Evolutionary conservation across 176 grass and related monocot species (phyloP), one percentile per base, ranked within the genome.

Genomic region (Lolium multiflorum): DNA sequence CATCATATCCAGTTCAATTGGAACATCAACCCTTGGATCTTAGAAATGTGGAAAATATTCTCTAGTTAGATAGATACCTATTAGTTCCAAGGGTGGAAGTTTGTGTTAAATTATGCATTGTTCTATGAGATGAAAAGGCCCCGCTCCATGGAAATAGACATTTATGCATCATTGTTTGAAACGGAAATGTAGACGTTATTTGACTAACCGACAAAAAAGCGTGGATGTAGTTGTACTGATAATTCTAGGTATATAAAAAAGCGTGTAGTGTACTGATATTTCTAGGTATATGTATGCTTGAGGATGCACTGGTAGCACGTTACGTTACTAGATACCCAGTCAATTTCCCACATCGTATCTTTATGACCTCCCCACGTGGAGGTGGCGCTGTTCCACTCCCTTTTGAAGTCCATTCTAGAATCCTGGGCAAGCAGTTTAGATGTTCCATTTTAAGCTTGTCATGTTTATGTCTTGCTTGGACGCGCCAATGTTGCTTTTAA

Each of bases 371-470:
- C 15, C 13, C 15, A 4, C 51, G 5, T 54, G 5, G 51, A 54
- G 3, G 51, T 54, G 4, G 51, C 15, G 51, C 59, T 62, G 21
- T 62, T 62, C 59, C 31, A 35, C 31, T 35, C 31, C 31, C 31
- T 35, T 35, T 35, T 35, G 31, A 35, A 35, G 31, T 71, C 68
- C 68, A 71, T 71, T n/a, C 17, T 71, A 71, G 38, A 71, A 71
- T 6, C 68, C 20, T 7, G 17, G 8, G 9, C 6, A 17, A 71
- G 12, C 39, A 71, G 18, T 71, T 44, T 44, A 71, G 18, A 5
- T n/a, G 16, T 6, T 43, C 37, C 38, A 44, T 41, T 71, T 71
- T 71, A 21, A 71, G 18, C 64, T 0, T 28, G 16, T 28, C 26
- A 38, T 68, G 64, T 68, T 68, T 68, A 17, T 38, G 28, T 17